Evolutionary conservation across 2,329 filamentous ascomycete genomes (phyloP), one percentile per base, ranked within the genome.

Genomic region (Ceratocystis diversiconidia): DNA sequence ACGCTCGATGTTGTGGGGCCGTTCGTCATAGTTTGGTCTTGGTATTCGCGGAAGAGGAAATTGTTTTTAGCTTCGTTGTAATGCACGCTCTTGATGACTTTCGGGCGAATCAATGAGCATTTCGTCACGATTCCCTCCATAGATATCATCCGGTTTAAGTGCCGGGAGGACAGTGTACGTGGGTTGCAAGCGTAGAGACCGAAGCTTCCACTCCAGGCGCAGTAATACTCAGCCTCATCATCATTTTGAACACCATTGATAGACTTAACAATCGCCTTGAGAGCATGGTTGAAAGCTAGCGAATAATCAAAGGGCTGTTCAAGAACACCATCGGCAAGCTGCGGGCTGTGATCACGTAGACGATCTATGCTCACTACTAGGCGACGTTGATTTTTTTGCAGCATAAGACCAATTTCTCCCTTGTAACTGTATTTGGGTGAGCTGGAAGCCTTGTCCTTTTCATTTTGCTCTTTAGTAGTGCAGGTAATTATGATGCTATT

Each of bases 21-120:
- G 72, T 88, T 94, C 64, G 89, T 92, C 92, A 97, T 99, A 1
- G 94, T 99, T 78, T 97, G 92, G 75, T 99, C 94, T 70, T 87
- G 84, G 75, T 99, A 99, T 74, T 94, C 90, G 69, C 91, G 84
- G 72, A 89, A 91, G 72, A 92, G 85, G 70, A 97, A 99, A 50
- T 87, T 88, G 69, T 90, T 83, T 74, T 90, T 91, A 69, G 78
- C 84, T 76, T 96, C 92, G 72, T 90, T 95, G 77, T 92, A 97
- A 75, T 99, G 94, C 64, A 99, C 92, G 76, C 94, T 97, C 78
- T 95, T 95, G 68, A 97, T 87, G n/a, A 99, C 85, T 77, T 99
- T 99, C 10, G 94, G 94, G 66, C 95, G 84, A 69, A 99, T 95
- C 22, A 99, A 81, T 28, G 92, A 96, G 76, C 90, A 95, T 75